phyloP scores from a whole-genome alignment of 2,329 filamentous ascomycete genomes.

The Ceratocystiopsis minuta region DNA sequence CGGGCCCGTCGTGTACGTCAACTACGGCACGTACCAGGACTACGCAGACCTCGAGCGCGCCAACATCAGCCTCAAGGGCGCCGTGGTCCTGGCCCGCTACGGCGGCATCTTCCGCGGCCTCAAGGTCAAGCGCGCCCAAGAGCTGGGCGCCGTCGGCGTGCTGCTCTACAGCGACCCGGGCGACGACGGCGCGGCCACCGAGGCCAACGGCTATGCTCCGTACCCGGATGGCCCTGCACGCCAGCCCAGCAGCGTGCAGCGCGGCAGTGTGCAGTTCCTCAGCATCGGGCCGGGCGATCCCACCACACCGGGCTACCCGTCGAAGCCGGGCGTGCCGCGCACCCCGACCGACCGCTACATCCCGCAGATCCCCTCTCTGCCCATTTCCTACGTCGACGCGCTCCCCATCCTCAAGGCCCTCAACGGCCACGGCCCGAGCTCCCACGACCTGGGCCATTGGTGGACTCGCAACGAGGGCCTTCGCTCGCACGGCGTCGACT shows the following conservation, averaged over 20 bases:
- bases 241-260: slow-evolving; percentile 75
- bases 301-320: slow-evolving; percentile 85
- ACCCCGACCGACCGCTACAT: slow-evolving; percentile 50
- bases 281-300: slow-evolving; percentile 56
- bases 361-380: slow-evolving; percentile 62
- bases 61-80: slow-evolving; percentile 60
- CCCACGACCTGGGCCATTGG: slow-evolving; percentile 50
- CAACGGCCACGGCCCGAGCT: slow-evolving; percentile 71
- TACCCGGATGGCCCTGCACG: slow-evolving; percentile 81
- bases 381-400: slow-evolving; percentile 7
- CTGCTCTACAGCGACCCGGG: slow-evolving; percentile 80
- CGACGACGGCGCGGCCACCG: slow-evolving; percentile 67
- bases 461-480: slow-evolving; percentile 59
- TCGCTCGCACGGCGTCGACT: slow-evolving; percentile 61
- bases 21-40: slow-evolving; percentile 75
- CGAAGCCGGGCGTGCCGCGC: slow-evolving; percentile 71
- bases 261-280: slow-evolving; percentile 71
- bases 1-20: slow-evolving; percentile 70
- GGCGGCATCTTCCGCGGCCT: slow-evolving; percentile 75
- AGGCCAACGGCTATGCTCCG: slow-evolving; percentile 56
- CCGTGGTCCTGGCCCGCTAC: slow-evolving; percentile 77
- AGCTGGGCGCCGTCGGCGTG: slow-evolving; percentile 73
- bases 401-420: slow-evolving; percentile 31
- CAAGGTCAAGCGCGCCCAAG: slow-evolving; percentile 83
- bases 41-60: slow-evolving; percentile 65